Conservation (phyloP, 2,329 filamentous ascomycete genomes). For the Botrytis squamosa region DNA sequence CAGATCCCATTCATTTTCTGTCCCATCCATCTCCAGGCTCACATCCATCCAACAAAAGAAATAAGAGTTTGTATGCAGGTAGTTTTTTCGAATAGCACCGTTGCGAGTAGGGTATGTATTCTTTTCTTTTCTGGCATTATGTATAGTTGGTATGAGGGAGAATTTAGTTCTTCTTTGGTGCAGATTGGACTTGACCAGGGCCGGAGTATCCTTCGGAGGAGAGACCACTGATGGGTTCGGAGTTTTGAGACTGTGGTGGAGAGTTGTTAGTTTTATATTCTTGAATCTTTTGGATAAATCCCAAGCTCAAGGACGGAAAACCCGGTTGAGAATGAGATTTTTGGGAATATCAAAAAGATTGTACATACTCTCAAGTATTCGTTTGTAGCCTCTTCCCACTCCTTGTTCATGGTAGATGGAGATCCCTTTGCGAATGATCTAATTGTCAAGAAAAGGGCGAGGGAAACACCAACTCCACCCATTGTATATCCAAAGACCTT, state of each 20-base stretch:
- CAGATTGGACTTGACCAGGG: conserved; percentile 70
- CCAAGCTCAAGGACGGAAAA: not conserved
- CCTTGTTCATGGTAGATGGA: conserved; percentile 89
- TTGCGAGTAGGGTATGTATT: conserved; percentile 2
- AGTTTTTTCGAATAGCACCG: conserved; percentile 13
- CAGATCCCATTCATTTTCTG: not conserved
- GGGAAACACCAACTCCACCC: conserved; percentile 64
- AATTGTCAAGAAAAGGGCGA: conserved; percentile 69
- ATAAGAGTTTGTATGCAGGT: conserved; percentile 2
- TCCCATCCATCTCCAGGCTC: not conserved
- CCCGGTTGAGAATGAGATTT: not conserved
- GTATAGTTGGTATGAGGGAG: conserved; percentile 5
- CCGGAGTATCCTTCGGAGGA: conserved; percentile 76
- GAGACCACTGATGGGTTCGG: conserved; percentile 84
- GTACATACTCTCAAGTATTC: conserved; percentile 83
- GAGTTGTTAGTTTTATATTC: conserved; percentile 19
- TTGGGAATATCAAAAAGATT: not conserved
- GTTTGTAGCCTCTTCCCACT: conserved; percentile 94
- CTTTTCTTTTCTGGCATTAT: conserved; percentile 13
- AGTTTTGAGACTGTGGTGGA: conserved; percentile 66
- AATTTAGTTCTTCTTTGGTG: conserved; percentile 36
- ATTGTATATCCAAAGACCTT: conserved; percentile 74
- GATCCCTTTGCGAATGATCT: conserved; percentile 69
- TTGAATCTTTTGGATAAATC: not conserved
- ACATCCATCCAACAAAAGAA: conserved; percentile 14